Evolutionary conservation across 495 filamentous ascomycete species (phyloP).

Genomic region (Jackrogersella multiformis): DNA sequence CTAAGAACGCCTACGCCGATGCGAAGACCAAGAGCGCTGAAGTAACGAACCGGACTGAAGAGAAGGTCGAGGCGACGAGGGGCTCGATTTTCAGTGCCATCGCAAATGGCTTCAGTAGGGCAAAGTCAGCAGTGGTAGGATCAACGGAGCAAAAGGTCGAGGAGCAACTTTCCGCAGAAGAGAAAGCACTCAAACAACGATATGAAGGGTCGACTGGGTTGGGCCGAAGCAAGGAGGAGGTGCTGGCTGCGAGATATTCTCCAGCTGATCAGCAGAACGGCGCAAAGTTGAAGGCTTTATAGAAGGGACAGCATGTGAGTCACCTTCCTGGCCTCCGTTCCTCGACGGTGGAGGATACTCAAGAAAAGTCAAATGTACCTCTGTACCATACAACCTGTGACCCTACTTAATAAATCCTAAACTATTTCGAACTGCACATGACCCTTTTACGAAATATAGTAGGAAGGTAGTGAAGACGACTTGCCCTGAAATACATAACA

Average conservation of each 20-base stretch:
- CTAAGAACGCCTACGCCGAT: constrained; percentile 46
- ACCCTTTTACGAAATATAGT: no score
- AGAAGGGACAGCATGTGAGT: constrained; percentile 10
- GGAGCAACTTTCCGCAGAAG: constrained; percentile 51
- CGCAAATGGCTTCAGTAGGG: constrained; percentile 46
- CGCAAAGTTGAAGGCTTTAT: constrained; percentile 48
- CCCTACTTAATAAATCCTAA: not conserved
- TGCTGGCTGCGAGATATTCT: constrained; percentile 58
- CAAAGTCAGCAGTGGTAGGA: constrained; percentile 42
- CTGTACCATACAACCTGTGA: not conserved
- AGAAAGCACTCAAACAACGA: constrained; percentile 58
- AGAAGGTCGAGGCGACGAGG: constrained; percentile 44
- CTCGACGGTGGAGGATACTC: not conserved
- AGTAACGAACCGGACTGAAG: constrained; percentile 15
- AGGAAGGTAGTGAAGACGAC: no score
- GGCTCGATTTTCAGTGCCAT: constrained; percentile 44
- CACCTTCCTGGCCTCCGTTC: not conserved
- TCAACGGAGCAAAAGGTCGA: constrained; percentile 43
- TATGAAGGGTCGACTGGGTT: constrained; percentile 50
- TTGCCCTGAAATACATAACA: no score
- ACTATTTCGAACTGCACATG: not conserved
- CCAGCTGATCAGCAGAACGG: constrained; percentile 55
- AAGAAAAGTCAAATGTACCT: not conserved
- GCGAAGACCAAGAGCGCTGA: constrained; percentile 41
- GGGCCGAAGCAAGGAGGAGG: constrained; percentile 54